These are phyloP conservation scores for Apiotrichum montevideense DNA, from an alignment of 1,284 basidiomycete species.

Conservation along the genomic window DNA sequence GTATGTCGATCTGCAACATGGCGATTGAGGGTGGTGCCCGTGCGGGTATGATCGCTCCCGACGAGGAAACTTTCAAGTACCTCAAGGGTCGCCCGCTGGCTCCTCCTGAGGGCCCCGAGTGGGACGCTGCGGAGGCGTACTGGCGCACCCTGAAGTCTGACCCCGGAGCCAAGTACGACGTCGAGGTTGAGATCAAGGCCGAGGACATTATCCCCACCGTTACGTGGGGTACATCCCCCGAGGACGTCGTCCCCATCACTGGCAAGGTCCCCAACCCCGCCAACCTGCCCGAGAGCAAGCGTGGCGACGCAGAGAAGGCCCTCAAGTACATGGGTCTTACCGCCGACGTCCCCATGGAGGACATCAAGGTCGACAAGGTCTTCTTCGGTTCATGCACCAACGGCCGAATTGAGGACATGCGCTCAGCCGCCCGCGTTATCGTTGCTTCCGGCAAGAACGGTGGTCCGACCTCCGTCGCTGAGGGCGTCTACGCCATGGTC, in stretches of 20 bases:
- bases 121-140: conserved; percentile 82
- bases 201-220: conserved; percentile 90
- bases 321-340: conserved; percentile 87
- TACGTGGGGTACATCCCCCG: conserved; percentile 94
- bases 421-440: conserved; percentile 78
- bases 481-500: conserved; percentile 81
- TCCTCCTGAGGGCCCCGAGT: conserved; percentile 69
- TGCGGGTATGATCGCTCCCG: conserved; percentile 92
- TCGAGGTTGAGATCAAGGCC: conserved; percentile 76
- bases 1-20: conserved; percentile 98
- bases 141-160: conserved; percentile 83
- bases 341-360: conserved; percentile 75
- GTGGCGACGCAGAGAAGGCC: conserved; percentile 69
- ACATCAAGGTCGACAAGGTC: conserved; percentile 82
- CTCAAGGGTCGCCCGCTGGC: conserved; percentile 78
- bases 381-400: conserved; percentile 98
- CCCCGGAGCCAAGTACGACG: conserved; percentile 82
- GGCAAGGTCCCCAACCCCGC: conserved; percentile 77
- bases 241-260: conserved; percentile 84
- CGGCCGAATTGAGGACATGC: conserved; percentile 90
- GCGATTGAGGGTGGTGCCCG: conserved; percentile 93
- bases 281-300: conserved; percentile 62
- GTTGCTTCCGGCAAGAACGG: conserved; percentile 49
- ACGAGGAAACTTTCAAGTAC: conserved; percentile 84
- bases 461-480: conserved; percentile 59